Percentiles rank a stretch among this genome's conserved stretches.
Evolutionary conservation across 306 rosid species (phyloP).

Genomic region (Vigna angularis): DNA sequence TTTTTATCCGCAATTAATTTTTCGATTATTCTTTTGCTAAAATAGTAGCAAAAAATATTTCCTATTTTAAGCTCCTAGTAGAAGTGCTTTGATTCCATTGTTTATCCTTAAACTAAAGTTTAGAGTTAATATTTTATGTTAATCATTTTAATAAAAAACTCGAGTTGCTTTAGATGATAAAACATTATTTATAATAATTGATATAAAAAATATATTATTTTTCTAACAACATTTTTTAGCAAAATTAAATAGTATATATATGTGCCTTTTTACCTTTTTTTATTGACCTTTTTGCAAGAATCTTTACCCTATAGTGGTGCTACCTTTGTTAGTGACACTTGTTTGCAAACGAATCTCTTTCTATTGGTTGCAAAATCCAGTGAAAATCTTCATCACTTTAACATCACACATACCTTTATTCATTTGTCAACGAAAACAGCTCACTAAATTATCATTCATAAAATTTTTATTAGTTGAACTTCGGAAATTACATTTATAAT

Average conservation of each 20-base stretch:
- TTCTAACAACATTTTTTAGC: not conserved
- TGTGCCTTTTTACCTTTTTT: not conserved
- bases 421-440: not conserved
- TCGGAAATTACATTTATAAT: not conserved
- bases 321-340: not conserved
- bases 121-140: too few relatives aligned
- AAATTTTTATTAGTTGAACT: not conserved
- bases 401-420: not conserved
- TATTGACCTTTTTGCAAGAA: not conserved
- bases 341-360: not conserved
- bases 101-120: too few relatives aligned
- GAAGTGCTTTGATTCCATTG: too few relatives aligned
- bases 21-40: too few relatives aligned
- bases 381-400: constrained; percentile 13
- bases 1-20: too few relatives aligned
- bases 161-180: too few relatives aligned
- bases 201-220: too few relatives aligned
- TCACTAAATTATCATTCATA: not conserved
- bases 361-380: constrained; percentile 7
- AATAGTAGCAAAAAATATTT: too few relatives aligned
- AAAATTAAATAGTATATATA: too few relatives aligned
- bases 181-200: too few relatives aligned
- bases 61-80: too few relatives aligned
- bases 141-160: too few relatives aligned
- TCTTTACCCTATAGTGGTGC: not conserved